These are phyloP conservation scores for Cymbopogon flexuosus DNA, from an alignment of 202 grass and related monocot genomes.

Conservation along the genomic window DNA sequence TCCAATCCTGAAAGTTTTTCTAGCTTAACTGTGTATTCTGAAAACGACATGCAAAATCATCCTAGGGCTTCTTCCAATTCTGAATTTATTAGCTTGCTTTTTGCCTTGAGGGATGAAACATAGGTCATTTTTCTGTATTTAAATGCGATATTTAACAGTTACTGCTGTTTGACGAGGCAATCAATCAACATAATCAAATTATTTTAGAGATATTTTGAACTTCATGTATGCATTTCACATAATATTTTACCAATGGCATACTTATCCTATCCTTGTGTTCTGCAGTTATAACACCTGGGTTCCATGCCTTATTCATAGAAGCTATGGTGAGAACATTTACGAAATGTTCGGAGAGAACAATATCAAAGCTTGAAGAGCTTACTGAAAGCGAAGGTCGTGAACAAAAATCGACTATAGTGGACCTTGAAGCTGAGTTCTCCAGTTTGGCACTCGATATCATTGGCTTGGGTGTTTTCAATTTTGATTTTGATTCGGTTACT, in stretches of 20 bases:
- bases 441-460: conserved; percentile 98
- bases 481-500: conserved; percentile 88
- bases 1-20: not conserved
- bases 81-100: not conserved
- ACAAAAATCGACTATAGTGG: conserved; percentile 49
- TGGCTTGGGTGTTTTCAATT: conserved; percentile 93
- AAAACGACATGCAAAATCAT: not conserved
- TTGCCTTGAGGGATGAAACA: not conserved
- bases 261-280: conserved; percentile 1
- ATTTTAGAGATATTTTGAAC: not conserved
- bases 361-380: conserved; percentile 73
- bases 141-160: not conserved
- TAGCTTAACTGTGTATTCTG: not conserved
- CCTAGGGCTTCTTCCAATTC: not conserved
- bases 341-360: conserved; percentile 74
- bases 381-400: conserved; percentile 31
- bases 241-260: conserved; percentile 1
- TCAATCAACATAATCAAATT: not conserved
- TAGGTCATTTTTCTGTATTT: not conserved
- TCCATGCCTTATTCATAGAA: conserved; percentile 89
- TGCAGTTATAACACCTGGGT: conserved; percentile 91
- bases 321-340: conserved; percentile 87
- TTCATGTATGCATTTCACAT: conserved; percentile 7
- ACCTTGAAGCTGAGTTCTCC: conserved; percentile 95
- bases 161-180: not conserved